phyloP scores from a whole-genome alignment of 305 asterid species.

The Fraxinus greggii region DNA sequence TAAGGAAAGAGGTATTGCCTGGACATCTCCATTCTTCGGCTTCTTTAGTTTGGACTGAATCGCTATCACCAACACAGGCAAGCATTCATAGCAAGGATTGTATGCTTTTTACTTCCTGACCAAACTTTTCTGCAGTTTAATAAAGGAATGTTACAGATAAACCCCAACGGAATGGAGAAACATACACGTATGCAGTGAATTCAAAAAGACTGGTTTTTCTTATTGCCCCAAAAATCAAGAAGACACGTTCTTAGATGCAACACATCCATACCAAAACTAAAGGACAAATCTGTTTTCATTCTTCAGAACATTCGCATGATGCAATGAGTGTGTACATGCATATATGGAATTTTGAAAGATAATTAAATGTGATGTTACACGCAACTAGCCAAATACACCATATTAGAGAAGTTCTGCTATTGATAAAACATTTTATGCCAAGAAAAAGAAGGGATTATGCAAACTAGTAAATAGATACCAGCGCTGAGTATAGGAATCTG shows the following conservation, averaged over 20 bases:
- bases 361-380: background rate
- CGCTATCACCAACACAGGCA: background rate
- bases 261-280: background rate
- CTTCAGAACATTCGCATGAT: background rate
- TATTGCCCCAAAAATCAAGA: background rate
- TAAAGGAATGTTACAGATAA: background rate
- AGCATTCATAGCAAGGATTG: background rate
- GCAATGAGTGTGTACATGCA: background rate
- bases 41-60: constrained; percentile 1
- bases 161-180: background rate
- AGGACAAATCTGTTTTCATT: background rate
- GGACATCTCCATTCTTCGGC: background rate
- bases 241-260: background rate
- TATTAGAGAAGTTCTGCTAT: background rate
- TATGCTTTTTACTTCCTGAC: background rate
- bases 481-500: constrained; percentile 27
- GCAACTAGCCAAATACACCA: background rate
- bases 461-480: constrained; percentile 28
- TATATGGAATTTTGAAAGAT: background rate
- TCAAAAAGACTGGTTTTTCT: background rate
- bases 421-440: background rate
- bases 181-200: background rate
- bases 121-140: background rate
- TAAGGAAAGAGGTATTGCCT: background rate
- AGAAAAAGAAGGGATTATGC: constrained; percentile 28